phyloP scores from a whole-genome alignment of 176 grass and related monocot genomes.

The Oryza rufipogon region DNA sequence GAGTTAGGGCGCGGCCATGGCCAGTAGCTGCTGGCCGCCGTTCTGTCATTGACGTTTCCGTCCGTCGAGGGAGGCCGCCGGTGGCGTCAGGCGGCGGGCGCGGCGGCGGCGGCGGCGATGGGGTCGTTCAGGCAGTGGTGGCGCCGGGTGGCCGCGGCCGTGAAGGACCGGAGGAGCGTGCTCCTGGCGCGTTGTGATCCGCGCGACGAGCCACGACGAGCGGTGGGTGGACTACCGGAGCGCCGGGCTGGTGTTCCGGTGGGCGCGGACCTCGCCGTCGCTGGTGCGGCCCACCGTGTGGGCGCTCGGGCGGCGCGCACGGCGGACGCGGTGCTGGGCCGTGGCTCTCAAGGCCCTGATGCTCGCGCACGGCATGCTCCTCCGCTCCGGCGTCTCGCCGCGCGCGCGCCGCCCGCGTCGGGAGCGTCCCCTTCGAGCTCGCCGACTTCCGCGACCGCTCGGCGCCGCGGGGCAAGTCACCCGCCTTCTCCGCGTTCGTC shows the following conservation, averaged over 20 bases:
- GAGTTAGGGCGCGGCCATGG: not conserved
- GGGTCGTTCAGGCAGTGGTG: constrained; percentile 47
- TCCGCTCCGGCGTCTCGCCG: constrained; percentile 37
- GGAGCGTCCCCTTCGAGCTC: constrained; percentile 55
- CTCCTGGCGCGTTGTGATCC: constrained; percentile 50
- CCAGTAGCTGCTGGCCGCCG: not conserved
- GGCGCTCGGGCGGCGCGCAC: constrained; percentile 45
- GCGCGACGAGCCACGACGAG: constrained; percentile 61
- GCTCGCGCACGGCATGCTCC: constrained; percentile 54
- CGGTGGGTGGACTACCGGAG: constrained; percentile 50
- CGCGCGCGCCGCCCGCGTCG: not conserved
- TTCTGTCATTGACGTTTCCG: not conserved
- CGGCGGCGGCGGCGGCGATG: not conserved
- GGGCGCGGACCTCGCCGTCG: constrained; percentile 50
- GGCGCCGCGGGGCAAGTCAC: not conserved
- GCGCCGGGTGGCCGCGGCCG: constrained; percentile 44
- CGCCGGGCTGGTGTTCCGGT: constrained; percentile 47
- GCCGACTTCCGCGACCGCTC: constrained; percentile 52
- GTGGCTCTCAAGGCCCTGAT: constrained; percentile 69
- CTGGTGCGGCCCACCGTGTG: constrained; percentile 21
- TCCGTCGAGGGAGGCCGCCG: not conserved
- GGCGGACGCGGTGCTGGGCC: constrained; percentile 52
- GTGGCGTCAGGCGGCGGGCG: not conserved
- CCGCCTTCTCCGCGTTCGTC: constrained; percentile 52
- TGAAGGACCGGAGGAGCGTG: constrained; percentile 60